These are phyloP conservation scores for Heliamphora exappendiculata DNA, from an alignment of 148 eudicot genomes.

Conservation along the genomic window DNA sequence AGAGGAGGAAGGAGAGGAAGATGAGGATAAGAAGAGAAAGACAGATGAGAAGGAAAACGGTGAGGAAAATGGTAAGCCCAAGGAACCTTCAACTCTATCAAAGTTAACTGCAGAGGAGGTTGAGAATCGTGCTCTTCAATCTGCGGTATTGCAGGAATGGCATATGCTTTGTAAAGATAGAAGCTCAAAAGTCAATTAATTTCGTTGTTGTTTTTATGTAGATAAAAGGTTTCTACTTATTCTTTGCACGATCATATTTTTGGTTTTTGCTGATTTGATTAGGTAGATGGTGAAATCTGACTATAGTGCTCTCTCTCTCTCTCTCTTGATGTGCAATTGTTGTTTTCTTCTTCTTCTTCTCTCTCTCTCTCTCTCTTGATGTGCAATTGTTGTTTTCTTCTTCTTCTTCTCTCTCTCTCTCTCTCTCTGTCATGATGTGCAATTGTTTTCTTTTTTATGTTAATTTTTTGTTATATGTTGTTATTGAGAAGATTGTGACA, in stretches of 20 bases:
- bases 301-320: neutral
- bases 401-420: neutral
- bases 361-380: too few relatives aligned
- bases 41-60: conserved; percentile 30
- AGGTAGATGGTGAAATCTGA: neutral
- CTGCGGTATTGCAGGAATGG: conserved; percentile 86
- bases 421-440: neutral
- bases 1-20: conserved; percentile 23
- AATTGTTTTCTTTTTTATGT: neutral
- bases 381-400: too few relatives aligned
- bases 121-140: conserved; percentile 88
- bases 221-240: neutral
- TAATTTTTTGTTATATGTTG: neutral
- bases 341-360: neutral
- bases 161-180: conserved; percentile 76
- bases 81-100: conserved; percentile 64
- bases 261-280: neutral
- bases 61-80: conserved; percentile 34
- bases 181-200: conserved; percentile 45
- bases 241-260: neutral
- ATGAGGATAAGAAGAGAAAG: conserved; percentile 19
- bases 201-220: neutral
- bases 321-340: too few relatives aligned
- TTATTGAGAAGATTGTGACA: neutral
- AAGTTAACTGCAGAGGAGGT: conserved; percentile 82